These are phyloP conservation scores for Phyllosticta ampelicida DNA, from an alignment of 2,329 filamentous ascomycete species.

Conservation along the genomic window DNA sequence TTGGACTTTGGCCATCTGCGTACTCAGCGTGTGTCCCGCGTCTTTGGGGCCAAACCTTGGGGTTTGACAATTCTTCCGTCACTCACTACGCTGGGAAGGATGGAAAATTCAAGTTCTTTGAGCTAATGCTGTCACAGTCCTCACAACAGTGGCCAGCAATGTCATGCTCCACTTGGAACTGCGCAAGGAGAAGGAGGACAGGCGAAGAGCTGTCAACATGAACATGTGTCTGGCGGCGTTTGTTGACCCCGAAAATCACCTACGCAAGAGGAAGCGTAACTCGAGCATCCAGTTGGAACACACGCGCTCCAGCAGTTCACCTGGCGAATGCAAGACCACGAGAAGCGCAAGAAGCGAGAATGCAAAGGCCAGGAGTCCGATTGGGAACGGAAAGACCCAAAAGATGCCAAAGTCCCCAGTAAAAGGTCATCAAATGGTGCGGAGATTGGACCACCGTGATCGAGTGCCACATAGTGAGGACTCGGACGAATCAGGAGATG, in stretches of 20 bases:
- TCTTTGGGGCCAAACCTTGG: too few relatives aligned
- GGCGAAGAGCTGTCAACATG: slow-evolving; percentile 18
- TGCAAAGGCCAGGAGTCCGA: neutral
- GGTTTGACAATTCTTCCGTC: too few relatives aligned
- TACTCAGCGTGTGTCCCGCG: too few relatives aligned
- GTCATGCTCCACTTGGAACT: slow-evolving; percentile 26
- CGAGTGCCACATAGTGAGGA: neutral
- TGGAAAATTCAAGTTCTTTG: neutral
- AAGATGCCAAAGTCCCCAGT: neutral
- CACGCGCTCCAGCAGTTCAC: neutral
- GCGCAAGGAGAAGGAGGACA: slow-evolving; percentile 24
- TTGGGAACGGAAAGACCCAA: neutral
- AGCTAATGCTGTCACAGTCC: neutral
- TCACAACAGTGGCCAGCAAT: slow-evolving; percentile 22
- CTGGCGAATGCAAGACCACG: slow-evolving; percentile 4
- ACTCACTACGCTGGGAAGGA: neutral
- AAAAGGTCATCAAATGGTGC: neutral
- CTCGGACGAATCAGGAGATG: neutral
- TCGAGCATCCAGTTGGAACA: neutral
- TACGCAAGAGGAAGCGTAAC: slow-evolving; percentile 2
- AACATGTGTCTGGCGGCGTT: slow-evolving; percentile 18
- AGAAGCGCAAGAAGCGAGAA: neutral
- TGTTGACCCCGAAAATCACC: slow-evolving; percentile 17
- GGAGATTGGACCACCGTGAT: neutral
- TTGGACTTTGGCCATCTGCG: too few relatives aligned